phyloP scores from a whole-genome alignment of 148 eudicot species.

The Spergularia marina region DNA sequence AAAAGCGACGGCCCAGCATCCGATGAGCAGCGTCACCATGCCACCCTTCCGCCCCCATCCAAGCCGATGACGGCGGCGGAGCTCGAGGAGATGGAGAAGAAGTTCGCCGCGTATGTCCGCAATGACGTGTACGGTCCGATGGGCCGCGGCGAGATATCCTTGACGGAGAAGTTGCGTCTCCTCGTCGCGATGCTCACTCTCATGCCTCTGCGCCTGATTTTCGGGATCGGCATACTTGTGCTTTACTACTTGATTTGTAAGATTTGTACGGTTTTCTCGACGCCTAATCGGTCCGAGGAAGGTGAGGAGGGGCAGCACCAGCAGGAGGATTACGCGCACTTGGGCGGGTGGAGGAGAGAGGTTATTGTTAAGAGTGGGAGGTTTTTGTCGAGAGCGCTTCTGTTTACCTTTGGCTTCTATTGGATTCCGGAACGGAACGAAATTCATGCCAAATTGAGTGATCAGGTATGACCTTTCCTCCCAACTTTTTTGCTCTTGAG shows the following conservation, averaged over 20 bases:
- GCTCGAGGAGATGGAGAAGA: conserved; percentile 60
- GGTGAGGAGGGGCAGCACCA: conserved; percentile 24
- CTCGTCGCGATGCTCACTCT: conserved; percentile 47
- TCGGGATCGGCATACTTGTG: conserved; percentile 43
- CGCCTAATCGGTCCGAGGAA: conserved; percentile 46
- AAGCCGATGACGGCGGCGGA: conserved; percentile 25
- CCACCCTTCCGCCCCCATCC: conserved; percentile 19
- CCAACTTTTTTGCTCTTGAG: background rate
- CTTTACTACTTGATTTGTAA: conserved; percentile 63
- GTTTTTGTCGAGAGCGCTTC: conserved; percentile 58
- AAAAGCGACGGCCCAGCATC: conserved; percentile 24
- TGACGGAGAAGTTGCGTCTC: conserved; percentile 47
- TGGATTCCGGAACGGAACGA: conserved; percentile 35
- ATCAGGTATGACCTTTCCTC: conserved; percentile 29
- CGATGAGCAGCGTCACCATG: background rate
- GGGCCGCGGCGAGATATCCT: conserved; percentile 60
- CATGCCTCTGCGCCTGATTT: conserved; percentile 50
- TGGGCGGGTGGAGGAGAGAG: conserved; percentile 74
- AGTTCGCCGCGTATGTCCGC: conserved; percentile 72
- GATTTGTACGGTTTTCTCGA: conserved; percentile 56
- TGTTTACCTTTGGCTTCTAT: conserved; percentile 80
- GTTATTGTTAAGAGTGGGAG: conserved; percentile 55
- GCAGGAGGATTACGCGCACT: conserved; percentile 66
- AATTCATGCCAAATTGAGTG: conserved; percentile 13
- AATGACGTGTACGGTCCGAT: conserved; percentile 66